Conservation (phyloP, 1,139 yeast genomes). For the Pichia sp. region DNA sequence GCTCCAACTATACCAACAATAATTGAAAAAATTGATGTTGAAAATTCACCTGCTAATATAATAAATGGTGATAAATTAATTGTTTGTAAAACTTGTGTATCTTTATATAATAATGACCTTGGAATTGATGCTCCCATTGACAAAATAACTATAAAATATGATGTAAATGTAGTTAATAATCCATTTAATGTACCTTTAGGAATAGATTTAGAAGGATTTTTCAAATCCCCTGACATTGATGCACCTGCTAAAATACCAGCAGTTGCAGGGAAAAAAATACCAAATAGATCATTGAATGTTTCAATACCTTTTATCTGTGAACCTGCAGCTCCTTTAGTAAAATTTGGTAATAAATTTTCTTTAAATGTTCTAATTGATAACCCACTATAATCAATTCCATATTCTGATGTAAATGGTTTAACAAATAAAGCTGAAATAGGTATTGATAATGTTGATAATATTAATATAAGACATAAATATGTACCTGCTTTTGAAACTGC, state of each 20-base stretch:
- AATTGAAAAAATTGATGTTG: constrained; percentile 86
- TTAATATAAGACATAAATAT: constrained; percentile 59
- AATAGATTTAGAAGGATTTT: constrained; percentile 78
- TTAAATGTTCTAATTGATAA: constrained; percentile 58
- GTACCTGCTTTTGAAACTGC: constrained; percentile 82
- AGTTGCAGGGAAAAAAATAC: constrained; percentile 95
- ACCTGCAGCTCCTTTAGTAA: constrained; percentile 90
- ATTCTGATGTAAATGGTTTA: constrained; percentile 49
- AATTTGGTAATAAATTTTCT: constrained; percentile 67
- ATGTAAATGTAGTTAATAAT: constrained; percentile 60
- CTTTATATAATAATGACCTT: constrained; percentile 64
- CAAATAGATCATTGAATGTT: constrained; percentile 79
- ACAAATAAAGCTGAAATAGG: constrained; percentile 72
- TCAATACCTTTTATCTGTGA: constrained; percentile 62
- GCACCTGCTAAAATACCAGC: constrained; percentile 99
- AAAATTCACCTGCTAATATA: constrained; percentile 78
- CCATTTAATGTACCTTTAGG: constrained; percentile 90
- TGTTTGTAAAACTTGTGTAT: constrained; percentile 79
- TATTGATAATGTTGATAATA: constrained; percentile 71
- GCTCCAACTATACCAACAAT: constrained; percentile 96
- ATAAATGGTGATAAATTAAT: constrained; percentile 65
- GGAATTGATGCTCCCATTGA: constrained; percentile 79
- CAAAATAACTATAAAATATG: constrained; percentile 70
- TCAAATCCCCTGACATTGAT: constrained; percentile 93
- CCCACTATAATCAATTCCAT: constrained; percentile 60